These are phyloP conservation scores for Candida pseudoviswanathii DNA, from an alignment of 1,139 yeast species.

Conservation along the genomic window DNA sequence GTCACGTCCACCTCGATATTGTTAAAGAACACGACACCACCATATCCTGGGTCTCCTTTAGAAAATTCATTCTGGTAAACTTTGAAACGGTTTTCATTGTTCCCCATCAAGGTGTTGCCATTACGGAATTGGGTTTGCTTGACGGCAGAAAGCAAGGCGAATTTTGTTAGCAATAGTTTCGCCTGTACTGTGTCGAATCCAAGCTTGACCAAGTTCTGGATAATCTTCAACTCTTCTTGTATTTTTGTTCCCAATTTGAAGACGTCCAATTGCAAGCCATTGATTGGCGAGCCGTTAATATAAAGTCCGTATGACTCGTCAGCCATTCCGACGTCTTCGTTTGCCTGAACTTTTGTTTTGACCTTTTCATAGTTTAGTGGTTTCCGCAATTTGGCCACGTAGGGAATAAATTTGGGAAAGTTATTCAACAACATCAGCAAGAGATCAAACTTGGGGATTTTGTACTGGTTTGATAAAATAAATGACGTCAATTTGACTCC, in stretches of 20 bases:
- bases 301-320: constrained; percentile 54
- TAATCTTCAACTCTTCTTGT: constrained; percentile 36
- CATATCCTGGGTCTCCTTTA: constrained; percentile 22
- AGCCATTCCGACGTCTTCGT: constrained; percentile 36
- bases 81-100: constrained; percentile 40
- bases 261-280: constrained; percentile 45
- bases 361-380: constrained; percentile 20
- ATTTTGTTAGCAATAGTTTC: constrained; percentile 42
- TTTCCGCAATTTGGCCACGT: constrained; percentile 24
- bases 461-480: constrained; percentile 32
- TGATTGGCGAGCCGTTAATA: constrained; percentile 61
- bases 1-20: constrained; percentile 66
- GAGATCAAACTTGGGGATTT: constrained; percentile 29
- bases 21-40: constrained; percentile 71
- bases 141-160: constrained; percentile 44
- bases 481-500: constrained; percentile 52
- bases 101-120: constrained; percentile 38
- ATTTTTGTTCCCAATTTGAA: constrained; percentile 38
- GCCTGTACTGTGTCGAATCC: constrained; percentile 43
- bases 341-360: constrained; percentile 24
- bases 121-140: constrained; percentile 35
- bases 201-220: constrained; percentile 29
- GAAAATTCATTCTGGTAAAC: constrained; percentile 36
- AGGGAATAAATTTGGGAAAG: constrained; percentile 52
- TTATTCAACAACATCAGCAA: constrained; percentile 45